Percentiles rank a stretch among this genome's conserved stretches.
These are phyloP conservation scores for Aspergillus sp. DNA, from an alignment of 2,329 filamentous ascomycete genomes.

Conservation along the genomic window DNA sequence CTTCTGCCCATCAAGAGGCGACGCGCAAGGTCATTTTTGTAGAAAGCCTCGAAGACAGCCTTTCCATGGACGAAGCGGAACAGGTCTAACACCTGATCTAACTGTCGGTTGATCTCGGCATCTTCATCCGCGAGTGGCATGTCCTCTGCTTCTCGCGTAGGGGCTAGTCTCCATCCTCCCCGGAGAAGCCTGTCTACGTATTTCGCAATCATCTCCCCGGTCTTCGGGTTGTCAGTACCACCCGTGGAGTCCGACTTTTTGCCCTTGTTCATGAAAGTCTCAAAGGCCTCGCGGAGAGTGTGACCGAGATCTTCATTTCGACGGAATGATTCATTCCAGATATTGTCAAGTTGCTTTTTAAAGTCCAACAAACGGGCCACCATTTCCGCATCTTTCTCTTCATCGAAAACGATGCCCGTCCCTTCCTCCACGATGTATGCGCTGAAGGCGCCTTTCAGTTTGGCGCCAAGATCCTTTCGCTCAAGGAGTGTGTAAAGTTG, in stretches of 20 bases:
- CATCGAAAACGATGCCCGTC: conserved; percentile 74
- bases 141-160: conserved; percentile 47
- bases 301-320: conserved; percentile 76
- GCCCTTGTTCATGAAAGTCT: conserved; percentile 85
- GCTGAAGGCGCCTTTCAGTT: conserved; percentile 71
- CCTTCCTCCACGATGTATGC: conserved; percentile 77
- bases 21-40: conserved; percentile 94
- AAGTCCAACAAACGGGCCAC: conserved; percentile 77
- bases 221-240: conserved; percentile 84
- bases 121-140: conserved; percentile 79
- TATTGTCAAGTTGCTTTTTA: conserved; percentile 73
- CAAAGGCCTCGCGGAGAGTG: conserved; percentile 80
- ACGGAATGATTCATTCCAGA: conserved; percentile 74
- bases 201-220: conserved; percentile 98
- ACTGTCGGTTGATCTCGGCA: conserved; percentile 82
- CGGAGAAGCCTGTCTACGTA: conserved; percentile 88
- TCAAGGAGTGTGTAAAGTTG: conserved; percentile 76
- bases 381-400: conserved; percentile 78
- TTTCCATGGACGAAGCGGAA: conserved; percentile 98
- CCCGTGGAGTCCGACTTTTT: conserved; percentile 70
- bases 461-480: conserved; percentile 67
- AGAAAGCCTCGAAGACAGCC: conserved; percentile 97
- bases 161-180: conserved; percentile 75
- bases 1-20: conserved; percentile 88
- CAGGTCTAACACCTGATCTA: conserved; percentile 89